phyloP scores from a whole-genome alignment of 805 yeast species.

The Saturnispora silvae region DNA sequence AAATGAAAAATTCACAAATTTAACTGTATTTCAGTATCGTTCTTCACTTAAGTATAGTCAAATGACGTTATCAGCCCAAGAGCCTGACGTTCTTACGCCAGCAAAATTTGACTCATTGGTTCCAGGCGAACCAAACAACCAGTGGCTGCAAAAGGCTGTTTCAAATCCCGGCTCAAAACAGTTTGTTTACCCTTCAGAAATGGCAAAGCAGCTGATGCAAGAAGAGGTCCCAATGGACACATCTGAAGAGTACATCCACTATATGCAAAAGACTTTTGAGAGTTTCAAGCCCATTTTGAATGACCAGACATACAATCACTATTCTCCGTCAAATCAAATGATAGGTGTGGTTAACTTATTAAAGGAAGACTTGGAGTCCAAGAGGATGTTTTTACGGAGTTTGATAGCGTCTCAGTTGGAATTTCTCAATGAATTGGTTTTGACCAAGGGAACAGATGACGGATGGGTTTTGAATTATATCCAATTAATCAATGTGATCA shows the following conservation, averaged over 20 bases:
- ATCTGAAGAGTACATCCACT: slow-evolving; percentile 33
- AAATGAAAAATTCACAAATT: too few species aligned
- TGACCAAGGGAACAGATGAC: slow-evolving; percentile 15
- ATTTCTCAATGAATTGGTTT: slow-evolving; percentile 24
- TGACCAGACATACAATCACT: slow-evolving; percentile 31
- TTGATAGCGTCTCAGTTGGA: slow-evolving; percentile 21
- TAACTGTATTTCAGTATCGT: too few species aligned
- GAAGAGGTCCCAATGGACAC: too few species aligned
- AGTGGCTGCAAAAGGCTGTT: too few species aligned
- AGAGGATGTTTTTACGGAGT: slow-evolving; percentile 26
- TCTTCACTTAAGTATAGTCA: too few species aligned
- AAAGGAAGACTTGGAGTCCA: slow-evolving; percentile 29
- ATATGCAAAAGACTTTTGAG: slow-evolving; percentile 41
- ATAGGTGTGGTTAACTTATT: slow-evolving; percentile 23
- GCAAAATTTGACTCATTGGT: too few species aligned
- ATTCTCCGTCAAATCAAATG: slow-evolving; percentile 17
- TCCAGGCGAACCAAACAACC: too few species aligned
- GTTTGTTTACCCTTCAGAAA: not conserved
- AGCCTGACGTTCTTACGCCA: too few species aligned
- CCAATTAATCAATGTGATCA: slow-evolving; percentile 41
- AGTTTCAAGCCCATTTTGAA: slow-evolving; percentile 40
- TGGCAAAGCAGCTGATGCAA: slow-evolving; percentile 18
- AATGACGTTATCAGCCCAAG: too few species aligned
- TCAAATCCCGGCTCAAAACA: not conserved
- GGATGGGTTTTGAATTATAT: slow-evolving; percentile 21